These are phyloP conservation scores for Penicillium sp. DNA, from an alignment of 2,329 filamentous ascomycete genomes.

Conservation along the genomic window DNA sequence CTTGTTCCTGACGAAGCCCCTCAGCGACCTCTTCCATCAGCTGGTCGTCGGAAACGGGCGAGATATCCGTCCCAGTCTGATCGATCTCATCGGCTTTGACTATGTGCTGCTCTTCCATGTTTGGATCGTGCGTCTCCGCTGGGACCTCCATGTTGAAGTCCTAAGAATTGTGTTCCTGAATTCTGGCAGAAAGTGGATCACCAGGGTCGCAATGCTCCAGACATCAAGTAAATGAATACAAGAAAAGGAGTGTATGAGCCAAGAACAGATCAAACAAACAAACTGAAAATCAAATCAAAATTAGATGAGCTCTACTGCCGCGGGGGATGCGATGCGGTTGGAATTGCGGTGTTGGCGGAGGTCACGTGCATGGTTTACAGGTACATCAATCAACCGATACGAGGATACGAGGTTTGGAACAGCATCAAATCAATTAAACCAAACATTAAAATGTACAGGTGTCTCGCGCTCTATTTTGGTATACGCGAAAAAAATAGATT, in stretches of 20 bases:
- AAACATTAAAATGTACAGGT: neutral
- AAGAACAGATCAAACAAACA: neutral
- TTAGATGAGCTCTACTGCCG: neutral
- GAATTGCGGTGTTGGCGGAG: neutral
- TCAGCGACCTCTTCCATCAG: constrained; percentile 45
- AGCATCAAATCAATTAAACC: neutral
- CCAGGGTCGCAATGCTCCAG: constrained; percentile 4
- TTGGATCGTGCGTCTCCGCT: constrained; percentile 21
- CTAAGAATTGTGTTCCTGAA: constrained; percentile 1
- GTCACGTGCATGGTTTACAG: neutral
- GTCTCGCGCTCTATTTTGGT: neutral
- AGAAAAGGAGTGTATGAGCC: neutral
- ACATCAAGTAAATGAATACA: constrained; percentile 7
- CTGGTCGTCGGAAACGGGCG: constrained; percentile 46
- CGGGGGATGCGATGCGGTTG: neutral
- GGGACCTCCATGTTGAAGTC: constrained; percentile 29
- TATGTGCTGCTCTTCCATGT: constrained; percentile 41
- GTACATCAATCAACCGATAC: neutral
- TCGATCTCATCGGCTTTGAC: constrained; percentile 54
- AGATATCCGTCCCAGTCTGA: constrained; percentile 49
- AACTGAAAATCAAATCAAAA: neutral
- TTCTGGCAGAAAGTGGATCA: constrained; percentile 7
- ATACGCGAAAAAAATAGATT: neutral
- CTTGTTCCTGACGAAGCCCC: constrained; percentile 38
- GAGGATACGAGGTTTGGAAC: neutral